phyloP scores from a whole-genome alignment of 2,329 filamentous ascomycete species.

The Aureobasidium melanogenum region DNA sequence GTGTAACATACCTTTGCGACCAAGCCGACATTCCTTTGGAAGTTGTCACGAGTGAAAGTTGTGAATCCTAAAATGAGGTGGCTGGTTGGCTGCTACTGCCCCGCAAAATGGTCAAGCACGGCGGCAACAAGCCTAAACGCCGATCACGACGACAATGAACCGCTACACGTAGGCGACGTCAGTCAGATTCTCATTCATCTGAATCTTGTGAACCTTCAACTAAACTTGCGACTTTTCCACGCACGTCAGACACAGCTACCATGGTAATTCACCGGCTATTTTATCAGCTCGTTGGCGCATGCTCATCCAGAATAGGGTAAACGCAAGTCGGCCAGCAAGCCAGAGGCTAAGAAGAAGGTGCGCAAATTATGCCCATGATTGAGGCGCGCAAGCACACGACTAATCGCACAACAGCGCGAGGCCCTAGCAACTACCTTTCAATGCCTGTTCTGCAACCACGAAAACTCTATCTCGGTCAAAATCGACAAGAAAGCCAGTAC shows the following conservation, averaged over 20 bases:
- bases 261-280: neutral
- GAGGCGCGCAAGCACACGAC: neutral
- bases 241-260: neutral
- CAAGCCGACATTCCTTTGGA: neutral
- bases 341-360: constrained; percentile 75
- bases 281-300: neutral
- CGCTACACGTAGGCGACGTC: neutral
- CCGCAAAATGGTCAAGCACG: neutral
- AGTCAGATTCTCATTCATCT: neutral
- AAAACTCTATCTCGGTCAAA: constrained; percentile 83
- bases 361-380: neutral
- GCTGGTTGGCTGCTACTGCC: neutral
- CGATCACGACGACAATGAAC: neutral
- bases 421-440: constrained; percentile 77
- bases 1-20: too few species aligned
- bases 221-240: neutral
- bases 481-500: constrained; percentile 88
- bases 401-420: constrained; percentile 38
- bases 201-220: neutral
- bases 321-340: constrained; percentile 77
- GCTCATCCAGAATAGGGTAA: constrained; percentile 56
- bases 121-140: neutral
- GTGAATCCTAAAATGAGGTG: neutral
- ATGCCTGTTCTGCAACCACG: constrained; percentile 97
- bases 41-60: neutral